Base-by-base conservation (phyloP, 495 filamentous ascomycete species). In the Trichoderma parareesei region DNA sequence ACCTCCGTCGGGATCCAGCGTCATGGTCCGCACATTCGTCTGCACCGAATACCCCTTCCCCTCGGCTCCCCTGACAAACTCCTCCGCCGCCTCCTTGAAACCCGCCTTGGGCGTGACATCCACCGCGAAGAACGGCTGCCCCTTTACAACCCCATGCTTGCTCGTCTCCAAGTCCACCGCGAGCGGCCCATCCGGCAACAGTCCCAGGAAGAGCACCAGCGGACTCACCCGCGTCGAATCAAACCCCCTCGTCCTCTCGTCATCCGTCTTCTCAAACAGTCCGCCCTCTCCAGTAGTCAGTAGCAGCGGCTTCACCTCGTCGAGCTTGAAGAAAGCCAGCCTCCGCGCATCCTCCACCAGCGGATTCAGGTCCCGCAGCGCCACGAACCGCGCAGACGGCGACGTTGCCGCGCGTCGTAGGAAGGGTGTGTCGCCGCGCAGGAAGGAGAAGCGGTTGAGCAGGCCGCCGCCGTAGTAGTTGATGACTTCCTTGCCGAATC, bases 381-480 rank as follows among this genome's bases (percentile, higher is more conserved):
- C 79, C 18, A 97, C 73, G 76, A 96, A 93, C 5, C 78, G 76
- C 10, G 89, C 84, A 1, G 79, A 81, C 1, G 85, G 87, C 75
- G 92, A 90, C 61, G 81, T 83, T 67, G 92, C 81, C 27, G 92
- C 93, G 38, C 81, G 79, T 60, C 85, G 85, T 20, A 98, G 84
- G 74, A 98, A 98, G 4, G 73, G 70, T 68, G 92, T 85, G 66
- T 96, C 88, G 18, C 81, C 79, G 37, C 94, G 89, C 46, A 98
- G 80, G 73, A 98, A 98, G 1, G 91, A 93, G 3, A 98, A 81
- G 5, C 82, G 77, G 70, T 85, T 85, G 38, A 85, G 68, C 0
- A 81, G 80, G 60, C 73, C 76, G 82, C 92, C 91, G 65, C 91
- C 89, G 79, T 97, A 98, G 83, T 98, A 98, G 78, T 98, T 98